A percentile compares a stretch with the other conserved stretches of the same genome.
Conservation (phyloP, 345 rosid species). For the Cardiospermum halicacabum region DNA sequence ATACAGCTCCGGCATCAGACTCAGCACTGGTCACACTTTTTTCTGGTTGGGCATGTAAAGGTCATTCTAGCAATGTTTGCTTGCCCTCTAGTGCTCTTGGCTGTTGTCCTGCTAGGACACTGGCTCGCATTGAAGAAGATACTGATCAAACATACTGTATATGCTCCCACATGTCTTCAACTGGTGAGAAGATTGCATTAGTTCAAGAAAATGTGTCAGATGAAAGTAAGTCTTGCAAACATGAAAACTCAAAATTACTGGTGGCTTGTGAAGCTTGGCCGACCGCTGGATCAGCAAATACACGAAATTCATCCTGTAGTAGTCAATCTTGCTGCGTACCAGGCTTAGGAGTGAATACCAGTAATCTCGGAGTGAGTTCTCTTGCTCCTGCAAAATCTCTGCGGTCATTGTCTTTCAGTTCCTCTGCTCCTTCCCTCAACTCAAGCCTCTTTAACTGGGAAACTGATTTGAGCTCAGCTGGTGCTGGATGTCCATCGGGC, state of each 20-base stretch:
- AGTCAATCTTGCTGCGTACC: conserved; percentile 51
- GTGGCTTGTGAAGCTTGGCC: conserved; percentile 24
- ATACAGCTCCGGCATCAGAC: conserved; percentile 56
- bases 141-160: conserved; percentile 15
- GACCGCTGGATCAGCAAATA: conserved; percentile 13
- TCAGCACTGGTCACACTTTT: conserved; percentile 52
- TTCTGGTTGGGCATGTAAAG: conserved; percentile 61
- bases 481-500: conserved; percentile 28
- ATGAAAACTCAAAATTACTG: conserved; percentile 19
- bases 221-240: conserved; percentile 30
- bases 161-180: conserved; percentile 17
- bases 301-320: conserved; percentile 21
- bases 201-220: conserved; percentile 24
- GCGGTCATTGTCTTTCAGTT: conserved; percentile 42
- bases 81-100: conserved; percentile 38
- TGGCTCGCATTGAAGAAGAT: conserved; percentile 21
- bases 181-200: conserved; percentile 18
- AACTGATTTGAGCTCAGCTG: conserved; percentile 36
- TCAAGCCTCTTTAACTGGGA: conserved; percentile 63
- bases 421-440: conserved; percentile 51
- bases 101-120: conserved; percentile 36
- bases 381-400: conserved; percentile 47
- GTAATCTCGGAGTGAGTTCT: conserved; percentile 42
- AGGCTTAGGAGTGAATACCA: conserved; percentile 44
- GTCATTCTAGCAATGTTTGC: conserved; percentile 35